Percentiles rank a stretch among this genome's conserved stretches.
Conservation (phyloP, 108 stramenopile species). For the Nitzschia sp. region DNA sequence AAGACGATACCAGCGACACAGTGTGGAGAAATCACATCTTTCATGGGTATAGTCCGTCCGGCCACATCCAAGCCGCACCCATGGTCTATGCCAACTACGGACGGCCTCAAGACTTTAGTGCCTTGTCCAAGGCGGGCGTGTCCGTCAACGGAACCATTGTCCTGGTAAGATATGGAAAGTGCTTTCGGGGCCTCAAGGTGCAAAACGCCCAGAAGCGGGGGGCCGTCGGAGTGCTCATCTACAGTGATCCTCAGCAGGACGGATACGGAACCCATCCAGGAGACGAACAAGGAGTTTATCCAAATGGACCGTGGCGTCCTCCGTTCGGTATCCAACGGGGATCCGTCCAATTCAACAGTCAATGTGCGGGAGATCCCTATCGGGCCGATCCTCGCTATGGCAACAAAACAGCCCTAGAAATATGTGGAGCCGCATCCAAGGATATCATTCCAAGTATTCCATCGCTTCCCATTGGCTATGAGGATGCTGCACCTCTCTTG, state of each 20-base stretch:
- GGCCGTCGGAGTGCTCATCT: conserved; percentile 56
- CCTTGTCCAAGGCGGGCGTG: conserved; percentile 42
- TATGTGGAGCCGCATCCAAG: conserved; percentile 41
- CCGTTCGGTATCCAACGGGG: conserved; percentile 54
- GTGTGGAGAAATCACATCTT: conserved; percentile 61
- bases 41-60: conserved; percentile 62
- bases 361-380: conserved; percentile 67
- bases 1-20: conserved; percentile 60
- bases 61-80: conserved; percentile 29
- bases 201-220: conserved; percentile 62
- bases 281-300: conserved; percentile 35
- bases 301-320: conserved; percentile 65
- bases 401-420: conserved; percentile 26
- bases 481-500: conserved; percentile 57
- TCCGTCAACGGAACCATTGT: conserved; percentile 50
- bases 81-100: conserved; percentile 74
- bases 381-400: conserved; percentile 43
- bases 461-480: conserved; percentile 54
- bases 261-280: conserved; percentile 41
- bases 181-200: conserved; percentile 75
- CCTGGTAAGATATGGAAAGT: conserved; percentile 63
- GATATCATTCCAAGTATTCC: conserved; percentile 63
- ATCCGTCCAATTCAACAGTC: conserved; percentile 54
- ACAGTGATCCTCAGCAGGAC: conserved; percentile 63
- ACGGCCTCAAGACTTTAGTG: conserved; percentile 63